Conservation (phyloP, 1,139 yeast genomes). For the Candida sp. region DNA sequence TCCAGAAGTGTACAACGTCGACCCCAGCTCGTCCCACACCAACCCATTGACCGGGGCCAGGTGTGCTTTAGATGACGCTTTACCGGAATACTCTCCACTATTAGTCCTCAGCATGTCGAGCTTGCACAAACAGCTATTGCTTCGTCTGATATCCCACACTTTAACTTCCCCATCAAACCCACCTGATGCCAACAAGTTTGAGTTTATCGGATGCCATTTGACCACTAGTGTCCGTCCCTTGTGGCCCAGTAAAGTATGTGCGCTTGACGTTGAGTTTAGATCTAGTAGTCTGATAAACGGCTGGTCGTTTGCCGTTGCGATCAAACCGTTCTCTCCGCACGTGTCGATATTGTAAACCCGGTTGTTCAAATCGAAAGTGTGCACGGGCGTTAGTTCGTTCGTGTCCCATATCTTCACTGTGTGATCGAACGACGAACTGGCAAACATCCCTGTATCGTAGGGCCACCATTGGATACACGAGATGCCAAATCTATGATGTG, state of each 20-base stretch:
- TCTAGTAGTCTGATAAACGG: conserved; percentile 75
- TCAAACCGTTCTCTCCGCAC: conserved; percentile 48
- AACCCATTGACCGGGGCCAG: conserved; percentile 78
- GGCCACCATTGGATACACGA: conserved; percentile 91
- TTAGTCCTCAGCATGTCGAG: conserved; percentile 55
- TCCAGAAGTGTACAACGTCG: conserved; percentile 64
- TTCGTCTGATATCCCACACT: conserved; percentile 78
- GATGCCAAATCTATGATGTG: conserved; percentile 74
- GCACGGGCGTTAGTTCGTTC: conserved; percentile 62
- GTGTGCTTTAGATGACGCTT: conserved; percentile 61
- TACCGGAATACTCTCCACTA: conserved; percentile 27
- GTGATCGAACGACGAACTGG: conserved; percentile 82
- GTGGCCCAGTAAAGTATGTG: conserved; percentile 73
- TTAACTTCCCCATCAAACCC: conserved; percentile 75
- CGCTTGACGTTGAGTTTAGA: conserved; percentile 67
- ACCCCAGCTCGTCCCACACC: conserved; percentile 70
- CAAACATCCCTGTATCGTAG: conserved; percentile 83
- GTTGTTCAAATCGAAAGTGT: conserved; percentile 58
- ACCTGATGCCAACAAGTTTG: conserved; percentile 70
- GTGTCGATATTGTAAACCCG: conserved; percentile 61
- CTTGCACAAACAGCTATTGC: conserved; percentile 65
- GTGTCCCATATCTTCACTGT: conserved; percentile 87
- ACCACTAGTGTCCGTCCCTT: conserved; percentile 65
- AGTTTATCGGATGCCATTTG: conserved; percentile 77
- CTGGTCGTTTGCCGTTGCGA: conserved; percentile 75